These are phyloP conservation scores for Neonothopanus nambi DNA, from an alignment of 1,284 basidiomycete species.

Conservation along the genomic window DNA sequence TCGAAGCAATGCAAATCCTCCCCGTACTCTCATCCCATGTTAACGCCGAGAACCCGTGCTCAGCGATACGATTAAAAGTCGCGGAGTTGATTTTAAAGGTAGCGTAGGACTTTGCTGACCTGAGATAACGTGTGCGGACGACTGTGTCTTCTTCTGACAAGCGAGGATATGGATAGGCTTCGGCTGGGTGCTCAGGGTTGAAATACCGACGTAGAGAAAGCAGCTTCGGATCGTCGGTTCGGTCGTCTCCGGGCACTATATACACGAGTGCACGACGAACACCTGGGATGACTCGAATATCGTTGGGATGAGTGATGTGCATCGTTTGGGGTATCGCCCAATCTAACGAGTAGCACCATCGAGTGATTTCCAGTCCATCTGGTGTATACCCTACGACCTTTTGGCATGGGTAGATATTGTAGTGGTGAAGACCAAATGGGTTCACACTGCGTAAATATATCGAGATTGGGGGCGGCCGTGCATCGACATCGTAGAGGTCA, in stretches of 20 bases:
- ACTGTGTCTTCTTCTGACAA: constrained; percentile 16
- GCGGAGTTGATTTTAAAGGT: constrained; percentile 5
- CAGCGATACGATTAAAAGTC: constrained; percentile 8
- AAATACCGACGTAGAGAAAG: constrained; percentile 38
- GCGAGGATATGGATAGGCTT: constrained; percentile 8
- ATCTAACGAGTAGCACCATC: constrained; percentile 31
- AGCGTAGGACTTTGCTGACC: constrained; percentile 4
- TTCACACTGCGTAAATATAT: constrained; percentile 41
- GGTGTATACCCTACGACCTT: neutral
- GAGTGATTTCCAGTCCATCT: neutral
- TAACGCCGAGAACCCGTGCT: constrained; percentile 37
- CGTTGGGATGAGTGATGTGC: constrained; percentile 28
- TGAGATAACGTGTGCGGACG: constrained; percentile 7
- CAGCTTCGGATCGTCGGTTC: constrained; percentile 32
- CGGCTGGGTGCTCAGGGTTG: constrained; percentile 26
- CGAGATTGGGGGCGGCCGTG: constrained; percentile 50
- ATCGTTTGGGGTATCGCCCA: constrained; percentile 30
- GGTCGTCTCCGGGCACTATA: constrained; percentile 35
- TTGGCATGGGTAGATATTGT: constrained; percentile 4
- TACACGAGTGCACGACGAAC: constrained; percentile 51
- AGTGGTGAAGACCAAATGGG: constrained; percentile 18
- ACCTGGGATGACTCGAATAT: constrained; percentile 45
- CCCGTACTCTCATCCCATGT: constrained; percentile 49
- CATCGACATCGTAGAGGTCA: constrained; percentile 25
- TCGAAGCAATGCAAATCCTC: constrained; percentile 39